A percentile compares a stretch with the other conserved stretches of the same genome.
Evolutionary conservation across 257 asterid genomes (phyloP).

Genomic region (Vinca minor): DNA sequence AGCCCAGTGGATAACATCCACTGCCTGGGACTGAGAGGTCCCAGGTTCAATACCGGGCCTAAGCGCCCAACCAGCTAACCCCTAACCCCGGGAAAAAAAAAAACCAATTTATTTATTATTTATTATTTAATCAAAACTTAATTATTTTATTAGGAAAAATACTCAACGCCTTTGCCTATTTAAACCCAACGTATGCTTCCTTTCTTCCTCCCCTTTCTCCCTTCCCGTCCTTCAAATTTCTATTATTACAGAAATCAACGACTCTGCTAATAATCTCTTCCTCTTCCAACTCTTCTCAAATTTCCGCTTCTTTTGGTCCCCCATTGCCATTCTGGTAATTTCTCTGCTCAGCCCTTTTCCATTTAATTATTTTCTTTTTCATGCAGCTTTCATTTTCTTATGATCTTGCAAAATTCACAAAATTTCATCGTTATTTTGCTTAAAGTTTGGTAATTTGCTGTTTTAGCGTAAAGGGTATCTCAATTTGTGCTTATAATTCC

Average conservation of each 20-base stretch:
- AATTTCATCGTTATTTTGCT: background rate
- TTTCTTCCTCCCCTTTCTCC: conserved; percentile 26
- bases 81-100: too few relatives aligned
- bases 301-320: too few relatives aligned
- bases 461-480: background rate
- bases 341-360: background rate
- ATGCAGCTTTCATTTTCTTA: conserved; percentile 5
- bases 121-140: too few relatives aligned
- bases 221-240: conserved; percentile 5
- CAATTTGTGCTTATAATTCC: background rate
- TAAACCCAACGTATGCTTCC: conserved; percentile 14
- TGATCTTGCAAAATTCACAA: background rate
- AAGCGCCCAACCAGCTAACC: too few relatives aligned
- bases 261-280: too few relatives aligned
- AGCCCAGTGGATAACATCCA: too few relatives aligned
- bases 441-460: background rate
- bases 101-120: too few relatives aligned
- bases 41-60: too few relatives aligned
- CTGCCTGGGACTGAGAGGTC: too few relatives aligned
- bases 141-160: conserved; percentile 6
- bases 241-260: background rate
- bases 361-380: too few relatives aligned
- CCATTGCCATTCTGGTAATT: conserved; percentile 16
- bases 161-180: conserved; percentile 24
- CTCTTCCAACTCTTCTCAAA: too few relatives aligned